Percentiles rank a stretch among this genome's conserved stretches.
These are phyloP conservation scores for Aquilaria sinensis DNA, from an alignment of 345 rosid species.

Conservation along the genomic window DNA sequence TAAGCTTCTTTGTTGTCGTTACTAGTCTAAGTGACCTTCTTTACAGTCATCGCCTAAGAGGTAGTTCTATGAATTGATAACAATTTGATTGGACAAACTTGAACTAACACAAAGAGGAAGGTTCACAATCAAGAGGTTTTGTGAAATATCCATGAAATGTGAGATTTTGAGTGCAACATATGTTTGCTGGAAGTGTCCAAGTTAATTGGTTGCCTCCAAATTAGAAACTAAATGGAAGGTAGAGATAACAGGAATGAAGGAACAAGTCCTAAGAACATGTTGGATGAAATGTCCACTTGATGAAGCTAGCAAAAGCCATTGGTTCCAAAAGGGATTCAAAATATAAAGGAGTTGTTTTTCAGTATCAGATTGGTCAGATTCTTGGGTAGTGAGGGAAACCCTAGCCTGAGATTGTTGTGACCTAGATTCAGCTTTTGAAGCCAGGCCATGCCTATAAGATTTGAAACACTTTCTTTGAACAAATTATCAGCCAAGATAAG, in stretches of 20 bases:
- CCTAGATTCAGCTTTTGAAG: slow-evolving; percentile 57
- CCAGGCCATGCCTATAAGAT: slow-evolving; percentile 33
- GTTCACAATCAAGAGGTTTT: slow-evolving; percentile 64
- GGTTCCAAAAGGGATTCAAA: slow-evolving; percentile 43
- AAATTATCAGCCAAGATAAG: slow-evolving; percentile 56
- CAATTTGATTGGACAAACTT: slow-evolving; percentile 38
- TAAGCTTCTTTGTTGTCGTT: too few species aligned
- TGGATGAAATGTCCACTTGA: slow-evolving; percentile 55
- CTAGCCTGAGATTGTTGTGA: slow-evolving; percentile 53
- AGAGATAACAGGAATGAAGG: slow-evolving; percentile 56
- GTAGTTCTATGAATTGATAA: slow-evolving; percentile 72
- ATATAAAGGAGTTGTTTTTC: slow-evolving; percentile 59
- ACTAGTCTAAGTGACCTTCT: too few species aligned
- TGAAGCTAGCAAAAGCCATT: slow-evolving; percentile 38
- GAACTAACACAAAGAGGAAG: slow-evolving; percentile 51
- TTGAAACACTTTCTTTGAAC: slow-evolving; percentile 58
- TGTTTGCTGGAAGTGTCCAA: slow-evolving; percentile 45
- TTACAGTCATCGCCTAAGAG: slow-evolving; percentile 26
- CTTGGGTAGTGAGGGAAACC: slow-evolving; percentile 50
- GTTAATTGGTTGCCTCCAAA: slow-evolving; percentile 45
- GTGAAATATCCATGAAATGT: slow-evolving; percentile 52
- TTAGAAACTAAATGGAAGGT: slow-evolving; percentile 49
- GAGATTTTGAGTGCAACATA: slow-evolving; percentile 47
- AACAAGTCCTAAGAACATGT: slow-evolving; percentile 45
- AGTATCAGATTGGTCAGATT: slow-evolving; percentile 33